Evolutionary conservation across 192 early-diverging fungal species (phyloP).

Genomic region (Lunasporangiospora selenospora): DNA sequence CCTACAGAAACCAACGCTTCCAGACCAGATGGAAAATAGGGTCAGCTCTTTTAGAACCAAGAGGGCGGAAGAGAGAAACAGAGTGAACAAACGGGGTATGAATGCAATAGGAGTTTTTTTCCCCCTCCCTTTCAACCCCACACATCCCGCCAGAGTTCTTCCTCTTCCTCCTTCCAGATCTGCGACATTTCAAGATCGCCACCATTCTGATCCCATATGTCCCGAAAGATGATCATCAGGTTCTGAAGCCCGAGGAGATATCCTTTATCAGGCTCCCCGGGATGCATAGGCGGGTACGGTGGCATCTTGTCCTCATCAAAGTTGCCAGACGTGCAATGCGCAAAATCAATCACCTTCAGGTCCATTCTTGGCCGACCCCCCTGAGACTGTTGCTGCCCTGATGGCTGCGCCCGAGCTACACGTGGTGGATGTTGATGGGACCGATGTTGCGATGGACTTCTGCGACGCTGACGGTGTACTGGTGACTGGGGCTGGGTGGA

Average conservation of each 20-base stretch:
- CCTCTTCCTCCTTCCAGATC: constrained; percentile 19
- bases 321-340: constrained; percentile 78
- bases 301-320: constrained; percentile 38
- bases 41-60: too few relatives aligned
- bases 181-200: constrained; percentile 27
- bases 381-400: constrained; percentile 4
- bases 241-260: constrained; percentile 81
- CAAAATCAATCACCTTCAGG: constrained; percentile 97
- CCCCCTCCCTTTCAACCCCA: constrained; percentile 14
- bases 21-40: too few relatives aligned
- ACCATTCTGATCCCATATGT: constrained; percentile 60
- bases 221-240: constrained; percentile 71
- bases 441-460: too few relatives aligned
- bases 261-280: constrained; percentile 76
- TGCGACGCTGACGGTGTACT: too few relatives aligned
- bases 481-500: too few relatives aligned
- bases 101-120: too few relatives aligned
- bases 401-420: too few relatives aligned
- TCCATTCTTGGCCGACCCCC: constrained; percentile 62
- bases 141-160: constrained; percentile 35
- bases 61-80: constrained; percentile 2
- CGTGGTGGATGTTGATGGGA: too few relatives aligned
- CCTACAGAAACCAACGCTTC: too few relatives aligned
- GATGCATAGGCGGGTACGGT: constrained; percentile 54
- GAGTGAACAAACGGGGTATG: not conserved